Evolutionary conservation across 2,329 filamentous ascomycete genomes (phyloP).

Genomic region (Raffaelea deltoideospora): DNA sequence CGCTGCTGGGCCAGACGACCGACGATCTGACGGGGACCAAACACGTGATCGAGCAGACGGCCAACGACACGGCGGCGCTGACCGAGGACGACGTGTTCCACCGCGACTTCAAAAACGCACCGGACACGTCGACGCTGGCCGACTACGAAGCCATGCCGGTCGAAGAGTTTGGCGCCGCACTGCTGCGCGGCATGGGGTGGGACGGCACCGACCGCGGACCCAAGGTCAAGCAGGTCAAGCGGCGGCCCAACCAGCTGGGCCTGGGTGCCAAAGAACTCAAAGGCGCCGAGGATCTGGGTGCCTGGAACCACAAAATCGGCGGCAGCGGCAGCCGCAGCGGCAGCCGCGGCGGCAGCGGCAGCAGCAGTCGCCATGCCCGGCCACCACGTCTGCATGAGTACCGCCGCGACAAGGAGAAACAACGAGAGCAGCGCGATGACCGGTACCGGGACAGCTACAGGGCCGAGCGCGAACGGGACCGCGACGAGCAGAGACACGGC

Average conservation of each 20-base stretch:
- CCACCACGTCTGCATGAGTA: conserved; percentile 12
- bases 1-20: conserved; percentile 8
- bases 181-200: conserved; percentile 92
- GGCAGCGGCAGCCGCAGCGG: neutral
- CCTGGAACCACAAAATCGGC: conserved; percentile 10
- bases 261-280: conserved; percentile 43
- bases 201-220: conserved; percentile 48
- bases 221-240: conserved; percentile 50
- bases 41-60: conserved; percentile 9
- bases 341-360: neutral
- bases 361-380: conserved; percentile 2
- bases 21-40: conserved; percentile 5
- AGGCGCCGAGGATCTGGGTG: conserved; percentile 11
- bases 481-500: conserved; percentile 4
- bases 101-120: conserved; percentile 55
- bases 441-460: conserved; percentile 10
- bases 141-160: conserved; percentile 84
- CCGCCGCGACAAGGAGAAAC: conserved; percentile 10
- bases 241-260: conserved; percentile 67
- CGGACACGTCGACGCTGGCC: conserved; percentile 60
- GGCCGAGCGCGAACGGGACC: conserved; percentile 7
- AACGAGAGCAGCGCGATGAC: conserved; percentile 8
- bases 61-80: conserved; percentile 29
- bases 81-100: conserved; percentile 55
- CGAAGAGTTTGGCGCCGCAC: conserved; percentile 82